Conservation (phyloP, 176 grass and related monocot genomes). For the Calamus simplicifolius region DNA sequence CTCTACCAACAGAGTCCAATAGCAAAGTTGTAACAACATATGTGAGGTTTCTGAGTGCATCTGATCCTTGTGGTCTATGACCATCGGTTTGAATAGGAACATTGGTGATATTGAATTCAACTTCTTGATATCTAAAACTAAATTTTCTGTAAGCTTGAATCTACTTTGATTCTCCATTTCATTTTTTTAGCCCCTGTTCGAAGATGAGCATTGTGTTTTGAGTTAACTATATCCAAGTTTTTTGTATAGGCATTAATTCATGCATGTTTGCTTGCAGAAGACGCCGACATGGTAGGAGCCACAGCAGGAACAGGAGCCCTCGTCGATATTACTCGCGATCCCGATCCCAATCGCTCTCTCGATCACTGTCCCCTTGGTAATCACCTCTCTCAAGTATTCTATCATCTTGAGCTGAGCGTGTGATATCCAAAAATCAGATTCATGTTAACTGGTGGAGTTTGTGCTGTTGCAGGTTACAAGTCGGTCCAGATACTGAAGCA, state of each 20-base stretch:
- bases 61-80: too few relatives aligned
- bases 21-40: too few relatives aligned
- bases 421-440: slow-evolving; percentile 6
- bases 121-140: too few relatives aligned
- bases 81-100: too few relatives aligned
- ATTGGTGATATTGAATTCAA: too few relatives aligned
- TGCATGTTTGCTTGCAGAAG: slow-evolving; percentile 31
- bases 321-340: slow-evolving; percentile 35
- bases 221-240: slow-evolving; percentile 1
- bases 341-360: slow-evolving; percentile 46
- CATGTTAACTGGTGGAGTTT: background rate
- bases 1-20: too few relatives aligned
- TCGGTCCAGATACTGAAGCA: slow-evolving; percentile 52
- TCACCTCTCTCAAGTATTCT: background rate
- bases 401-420: background rate
- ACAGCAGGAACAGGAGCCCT: slow-evolving; percentile 50
- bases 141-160: background rate
- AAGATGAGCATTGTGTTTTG: too few relatives aligned
- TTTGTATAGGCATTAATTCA: too few relatives aligned
- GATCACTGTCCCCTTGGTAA: slow-evolving; percentile 74
- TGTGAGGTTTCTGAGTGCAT: too few relatives aligned
- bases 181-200: background rate
- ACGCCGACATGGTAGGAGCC: slow-evolving; percentile 57
- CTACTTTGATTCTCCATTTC: background rate
- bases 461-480: slow-evolving; percentile 54